A percentile compares a stretch with the other conserved stretches of the same genome.
These are phyloP conservation scores for Xylaria grammica DNA, from an alignment of 495 filamentous ascomycete genomes.

Conservation along the genomic window DNA sequence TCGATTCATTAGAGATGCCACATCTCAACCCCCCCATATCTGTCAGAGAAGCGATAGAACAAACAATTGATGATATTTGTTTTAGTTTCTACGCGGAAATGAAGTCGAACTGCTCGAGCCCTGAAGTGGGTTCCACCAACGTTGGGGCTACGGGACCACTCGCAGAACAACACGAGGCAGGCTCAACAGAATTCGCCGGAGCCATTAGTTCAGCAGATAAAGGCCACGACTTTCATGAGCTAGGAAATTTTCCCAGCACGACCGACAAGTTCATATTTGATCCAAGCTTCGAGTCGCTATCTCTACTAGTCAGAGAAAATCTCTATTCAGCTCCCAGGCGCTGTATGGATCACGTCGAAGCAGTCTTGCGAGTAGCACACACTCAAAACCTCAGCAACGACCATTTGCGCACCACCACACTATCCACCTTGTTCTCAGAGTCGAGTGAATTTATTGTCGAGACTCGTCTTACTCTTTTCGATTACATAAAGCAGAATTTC, in stretches of 20 bases:
- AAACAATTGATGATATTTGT: too few relatives aligned
- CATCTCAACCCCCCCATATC: too few relatives aligned
- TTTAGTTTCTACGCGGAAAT: too few relatives aligned
- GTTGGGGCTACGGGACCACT: too few relatives aligned
- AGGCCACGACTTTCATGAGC: too few relatives aligned
- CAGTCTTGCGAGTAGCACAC: background rate
- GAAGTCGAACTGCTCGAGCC: too few relatives aligned
- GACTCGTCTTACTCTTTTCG: background rate
- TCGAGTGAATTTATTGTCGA: constrained; percentile 1
- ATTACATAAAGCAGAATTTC: background rate
- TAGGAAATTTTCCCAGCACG: too few relatives aligned
- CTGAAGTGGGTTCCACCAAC: too few relatives aligned
- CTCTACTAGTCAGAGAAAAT: constrained; percentile 7
- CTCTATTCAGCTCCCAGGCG: background rate
- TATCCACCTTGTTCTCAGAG: background rate
- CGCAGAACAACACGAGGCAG: background rate
- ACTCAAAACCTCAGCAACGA: background rate
- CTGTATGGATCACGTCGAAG: background rate
- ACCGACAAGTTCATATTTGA: too few relatives aligned
- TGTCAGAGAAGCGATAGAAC: too few relatives aligned
- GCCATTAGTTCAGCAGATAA: too few relatives aligned
- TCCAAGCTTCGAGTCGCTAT: background rate
- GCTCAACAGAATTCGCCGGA: background rate
- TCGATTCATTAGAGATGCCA: too few relatives aligned
- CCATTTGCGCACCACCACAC: background rate